Percentiles rank a stretch among this genome's conserved stretches.
Evolutionary conservation across 1,284 basidiomycete genomes (phyloP).

Genomic region (Cutaneotrichosporon cutaneum): DNA sequence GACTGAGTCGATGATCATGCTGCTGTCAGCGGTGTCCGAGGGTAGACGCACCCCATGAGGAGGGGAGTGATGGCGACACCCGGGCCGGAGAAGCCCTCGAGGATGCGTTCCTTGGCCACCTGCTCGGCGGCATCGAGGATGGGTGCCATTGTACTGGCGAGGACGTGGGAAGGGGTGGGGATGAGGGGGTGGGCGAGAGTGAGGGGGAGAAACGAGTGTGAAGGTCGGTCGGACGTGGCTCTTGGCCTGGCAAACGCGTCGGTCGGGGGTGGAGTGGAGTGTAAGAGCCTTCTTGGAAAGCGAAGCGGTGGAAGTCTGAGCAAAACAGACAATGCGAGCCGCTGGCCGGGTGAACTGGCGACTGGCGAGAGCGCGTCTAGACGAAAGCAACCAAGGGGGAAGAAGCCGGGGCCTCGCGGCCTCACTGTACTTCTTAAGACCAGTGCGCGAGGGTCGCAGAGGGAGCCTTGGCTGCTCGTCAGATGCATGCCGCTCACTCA

Average conservation of each 20-base stretch:
- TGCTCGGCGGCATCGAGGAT: background rate
- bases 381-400: constrained; percentile 1
- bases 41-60: constrained; percentile 17
- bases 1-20: constrained; percentile 20
- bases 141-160: background rate
- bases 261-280: background rate
- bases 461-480: background rate
- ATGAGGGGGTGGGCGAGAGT: background rate
- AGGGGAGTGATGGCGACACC: constrained; percentile 19
- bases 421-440: constrained; percentile 5
- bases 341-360: background rate
- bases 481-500: constrained; percentile 1
- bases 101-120: constrained; percentile 5
- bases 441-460: background rate
- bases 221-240: background rate
- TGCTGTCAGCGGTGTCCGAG: constrained; percentile 2
- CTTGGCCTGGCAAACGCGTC: background rate
- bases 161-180: background rate
- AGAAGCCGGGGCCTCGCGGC: background rate
- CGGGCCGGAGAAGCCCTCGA: constrained; percentile 1
- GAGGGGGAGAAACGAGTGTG: background rate
- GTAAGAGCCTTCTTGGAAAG: no score
- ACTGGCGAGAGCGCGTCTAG: constrained; percentile 3
- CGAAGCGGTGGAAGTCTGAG: constrained; percentile 3
- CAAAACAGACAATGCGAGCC: constrained; percentile 5